Evolutionary conservation across 2,329 filamentous ascomycete species (phyloP), one percentile per base, ranked within the genome.

Genomic region (Acrodontium crateriforme): DNA sequence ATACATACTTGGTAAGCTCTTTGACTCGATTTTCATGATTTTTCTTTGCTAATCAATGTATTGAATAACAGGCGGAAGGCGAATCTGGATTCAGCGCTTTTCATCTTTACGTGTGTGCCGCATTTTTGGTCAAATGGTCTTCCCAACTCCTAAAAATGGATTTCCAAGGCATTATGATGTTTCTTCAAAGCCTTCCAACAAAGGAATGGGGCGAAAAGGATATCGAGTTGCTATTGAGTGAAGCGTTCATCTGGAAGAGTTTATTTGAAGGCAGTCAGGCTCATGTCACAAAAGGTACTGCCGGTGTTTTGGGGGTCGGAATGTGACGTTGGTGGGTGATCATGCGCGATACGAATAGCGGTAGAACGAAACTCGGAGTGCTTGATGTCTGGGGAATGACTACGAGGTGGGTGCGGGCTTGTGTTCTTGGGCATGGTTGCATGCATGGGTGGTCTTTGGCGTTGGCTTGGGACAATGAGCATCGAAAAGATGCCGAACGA

Each of bases 81-180:
- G 89, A 95, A 49, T 84, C 94, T 59, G 91, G 89, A 26, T 98
- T 98, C 58, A 94, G 87, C 3, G 83, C 91, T 48, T 98, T 98
- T 53, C 89, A 98, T 52, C 71, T 98, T 34, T 98, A 98, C 52
- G 89, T 98, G 20, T 98, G 91, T 54, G 89, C 89, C 14, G 89
- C 89, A 4, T 95, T 98, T 52, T 65, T 98, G 15, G 89, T 95
- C 29, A 98, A 98, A 55, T 98, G 91, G 91, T 92, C 87, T 5
- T 78, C 89, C 42, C 83, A 91, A 52, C 67, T 98, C 24, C 69
- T 87, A 36, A 89, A 84, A 54, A 95, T 95, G 87, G 89, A 98
- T 53, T 95, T 95, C 41, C 72, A 95, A 60, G 87, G 94, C 55
- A 78, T 93, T 34, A 94, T 98, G 85, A 98, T 98, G 87, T 98